These are phyloP conservation scores for Pseudoneurospora amorphoporcata DNA, from an alignment of 495 filamentous ascomycete genomes.

Conservation along the genomic window DNA sequence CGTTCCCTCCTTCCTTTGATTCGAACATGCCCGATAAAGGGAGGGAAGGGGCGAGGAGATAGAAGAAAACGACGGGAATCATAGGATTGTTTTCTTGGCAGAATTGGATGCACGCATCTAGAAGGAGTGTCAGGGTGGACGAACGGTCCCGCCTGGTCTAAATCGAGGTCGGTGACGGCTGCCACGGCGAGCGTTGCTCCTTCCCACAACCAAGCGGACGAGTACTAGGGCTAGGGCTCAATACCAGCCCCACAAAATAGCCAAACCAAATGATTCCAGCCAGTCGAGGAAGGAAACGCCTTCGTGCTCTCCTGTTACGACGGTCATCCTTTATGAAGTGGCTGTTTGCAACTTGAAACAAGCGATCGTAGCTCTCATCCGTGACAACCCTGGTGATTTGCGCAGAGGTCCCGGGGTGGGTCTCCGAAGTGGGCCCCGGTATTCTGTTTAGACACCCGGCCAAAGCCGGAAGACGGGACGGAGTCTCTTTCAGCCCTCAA, in stretches of 20 bases:
- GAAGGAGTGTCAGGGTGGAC: no score
- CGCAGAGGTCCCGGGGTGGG: not conserved
- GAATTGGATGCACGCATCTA: no score
- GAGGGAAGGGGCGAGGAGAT: no score
- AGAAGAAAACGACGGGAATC: no score
- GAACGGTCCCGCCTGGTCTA: no score
- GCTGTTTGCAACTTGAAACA: not conserved
- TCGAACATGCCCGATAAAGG: no score
- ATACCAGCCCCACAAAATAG: not conserved
- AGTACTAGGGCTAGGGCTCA: not conserved
- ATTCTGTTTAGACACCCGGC: not conserved
- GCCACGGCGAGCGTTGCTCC: not conserved
- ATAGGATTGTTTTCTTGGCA: no score
- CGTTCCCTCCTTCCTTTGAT: not conserved
- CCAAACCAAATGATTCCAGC: not conserved
- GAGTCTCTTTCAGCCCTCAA: not conserved
- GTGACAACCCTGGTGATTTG: not conserved
- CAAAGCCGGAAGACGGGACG: not conserved
- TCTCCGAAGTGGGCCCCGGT: no score
- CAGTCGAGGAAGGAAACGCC: no score
- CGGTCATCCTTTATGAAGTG: not conserved
- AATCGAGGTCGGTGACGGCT: no score
- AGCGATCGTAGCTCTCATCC: not conserved
- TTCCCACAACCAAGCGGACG: not conserved
- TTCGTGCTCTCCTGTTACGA: not conserved